These are phyloP conservation scores for Tuber microsphaerosporum DNA, from an alignment of 495 filamentous ascomycete genomes.

Conservation along the genomic window DNA sequence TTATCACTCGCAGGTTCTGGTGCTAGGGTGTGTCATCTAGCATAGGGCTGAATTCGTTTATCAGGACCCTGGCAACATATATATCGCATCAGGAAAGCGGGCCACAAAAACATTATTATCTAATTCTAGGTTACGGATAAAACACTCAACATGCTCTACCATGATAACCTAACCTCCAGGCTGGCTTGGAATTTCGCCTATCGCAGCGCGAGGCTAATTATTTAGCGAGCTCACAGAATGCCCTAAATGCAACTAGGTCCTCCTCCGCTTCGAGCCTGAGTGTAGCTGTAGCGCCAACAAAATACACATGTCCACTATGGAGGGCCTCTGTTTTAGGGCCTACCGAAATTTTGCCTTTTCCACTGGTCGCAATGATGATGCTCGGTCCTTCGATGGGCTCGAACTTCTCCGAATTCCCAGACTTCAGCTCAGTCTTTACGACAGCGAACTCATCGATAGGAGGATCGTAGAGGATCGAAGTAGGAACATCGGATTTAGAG, in stretches of 20 bases:
- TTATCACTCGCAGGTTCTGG: background rate
- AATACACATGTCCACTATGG: constrained; percentile 76
- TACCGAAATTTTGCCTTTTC: constrained; percentile 73
- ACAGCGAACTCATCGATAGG: constrained; percentile 97
- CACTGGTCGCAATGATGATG: constrained; percentile 80
- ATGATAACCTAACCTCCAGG: background rate
- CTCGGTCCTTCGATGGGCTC: constrained; percentile 81
- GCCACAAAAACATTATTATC: background rate
- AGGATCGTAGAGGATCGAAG: constrained; percentile 73
- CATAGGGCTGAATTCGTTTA: background rate
- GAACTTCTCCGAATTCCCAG: constrained; percentile 74
- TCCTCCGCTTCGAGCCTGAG: constrained; percentile 64
- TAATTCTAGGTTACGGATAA: background rate
- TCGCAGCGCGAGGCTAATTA: constrained; percentile 15
- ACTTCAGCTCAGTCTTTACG: constrained; percentile 66
- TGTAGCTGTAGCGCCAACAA: constrained; percentile 86
- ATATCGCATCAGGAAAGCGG: background rate
- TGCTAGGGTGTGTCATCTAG: background rate
- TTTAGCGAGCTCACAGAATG: constrained; percentile 70
- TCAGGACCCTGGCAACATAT: background rate
- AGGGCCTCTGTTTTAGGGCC: constrained; percentile 67
- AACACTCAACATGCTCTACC: background rate
- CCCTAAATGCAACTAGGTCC: constrained; percentile 80
- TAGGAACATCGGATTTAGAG: constrained; percentile 17
- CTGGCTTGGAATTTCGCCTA: background rate